Conservation (phyloP, 139 green algal species). For the Zygnema circumcarinatum region DNA sequence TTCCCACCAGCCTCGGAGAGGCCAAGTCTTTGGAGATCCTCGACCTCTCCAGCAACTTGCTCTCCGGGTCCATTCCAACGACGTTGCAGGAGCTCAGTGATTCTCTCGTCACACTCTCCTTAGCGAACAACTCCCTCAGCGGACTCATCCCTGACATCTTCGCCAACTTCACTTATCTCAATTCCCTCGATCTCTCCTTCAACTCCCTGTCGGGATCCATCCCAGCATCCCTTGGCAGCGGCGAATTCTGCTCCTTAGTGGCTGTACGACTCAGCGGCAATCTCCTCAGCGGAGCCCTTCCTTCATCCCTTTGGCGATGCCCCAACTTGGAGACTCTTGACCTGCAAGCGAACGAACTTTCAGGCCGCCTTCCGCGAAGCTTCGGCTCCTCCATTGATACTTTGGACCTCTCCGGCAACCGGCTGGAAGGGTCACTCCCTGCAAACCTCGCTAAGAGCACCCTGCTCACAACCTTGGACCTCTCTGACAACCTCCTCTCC, state of each 20-base stretch:
- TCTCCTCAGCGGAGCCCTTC: slow-evolving; percentile 21
- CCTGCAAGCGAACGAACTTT: slow-evolving; percentile 6
- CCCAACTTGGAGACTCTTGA: not conserved
- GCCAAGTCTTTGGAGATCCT: not conserved
- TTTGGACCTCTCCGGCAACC: slow-evolving; percentile 4
- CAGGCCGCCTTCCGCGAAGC: not conserved
- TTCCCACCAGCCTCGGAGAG: slow-evolving; percentile 11
- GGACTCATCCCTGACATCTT: slow-evolving; percentile 8
- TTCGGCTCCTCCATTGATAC: not conserved
- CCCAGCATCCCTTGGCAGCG: not conserved
- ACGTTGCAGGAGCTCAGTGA: not conserved
- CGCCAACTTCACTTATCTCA: not conserved
- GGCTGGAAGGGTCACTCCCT: not conserved
- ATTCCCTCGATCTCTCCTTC: not conserved
- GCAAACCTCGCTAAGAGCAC: not conserved
- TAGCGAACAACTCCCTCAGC: not conserved
- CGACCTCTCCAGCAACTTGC: slow-evolving; percentile 9
- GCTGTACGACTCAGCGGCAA: slow-evolving; percentile 38
- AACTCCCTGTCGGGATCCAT: slow-evolving; percentile 24
- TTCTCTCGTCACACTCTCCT: not conserved
- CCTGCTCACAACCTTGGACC: not conserved
- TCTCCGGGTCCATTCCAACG: slow-evolving; percentile 7
- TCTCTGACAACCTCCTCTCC: not conserved
- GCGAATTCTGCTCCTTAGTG: not conserved
- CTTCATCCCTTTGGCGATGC: not conserved